Conservation (phyloP, 495 filamentous ascomycete genomes). For the Filosporella fistucella region DNA sequence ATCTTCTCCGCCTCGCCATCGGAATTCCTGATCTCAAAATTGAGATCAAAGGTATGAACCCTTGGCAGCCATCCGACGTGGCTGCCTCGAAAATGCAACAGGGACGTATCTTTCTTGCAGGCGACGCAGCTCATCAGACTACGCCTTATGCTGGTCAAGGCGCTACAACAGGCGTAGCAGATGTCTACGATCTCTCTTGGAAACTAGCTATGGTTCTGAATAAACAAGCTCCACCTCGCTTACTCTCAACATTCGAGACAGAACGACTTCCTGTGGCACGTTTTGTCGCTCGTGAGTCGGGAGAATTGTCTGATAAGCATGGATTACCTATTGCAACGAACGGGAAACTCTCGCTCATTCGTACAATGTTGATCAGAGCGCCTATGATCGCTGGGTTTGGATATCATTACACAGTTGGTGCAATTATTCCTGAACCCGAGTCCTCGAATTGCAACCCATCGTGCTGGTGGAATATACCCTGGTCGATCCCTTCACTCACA, state of each 20-base stretch:
- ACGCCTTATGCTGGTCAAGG: conserved; percentile 44
- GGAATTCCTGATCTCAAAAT: conserved; percentile 34
- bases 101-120: conserved; percentile 39
- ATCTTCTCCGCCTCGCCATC: conserved; percentile 28
- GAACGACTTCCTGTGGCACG: conserved; percentile 40
- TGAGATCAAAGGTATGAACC: conserved; percentile 31
- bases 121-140: conserved; percentile 44
- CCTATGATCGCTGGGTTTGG: conserved; percentile 37
- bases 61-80: conserved; percentile 39
- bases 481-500: not conserved
- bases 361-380: conserved; percentile 17
- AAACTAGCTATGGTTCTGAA: conserved; percentile 38
- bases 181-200: conserved; percentile 47
- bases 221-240: conserved; percentile 14
- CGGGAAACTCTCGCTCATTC: not conserved
- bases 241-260: conserved; percentile 30
- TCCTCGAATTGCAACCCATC: not conserved
- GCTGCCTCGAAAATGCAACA: conserved; percentile 37
- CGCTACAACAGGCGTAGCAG: conserved; percentile 43
- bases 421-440: conserved; percentile 4
- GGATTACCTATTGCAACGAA: not conserved
- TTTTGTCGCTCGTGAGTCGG: conserved; percentile 27
- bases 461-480: conserved; percentile 6
- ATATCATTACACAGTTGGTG: conserved; percentile 23
- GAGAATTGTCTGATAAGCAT: not conserved